Evolutionary conservation across 306 rosid genomes (phyloP).

Genomic region (Boehmeria nivea): DNA sequence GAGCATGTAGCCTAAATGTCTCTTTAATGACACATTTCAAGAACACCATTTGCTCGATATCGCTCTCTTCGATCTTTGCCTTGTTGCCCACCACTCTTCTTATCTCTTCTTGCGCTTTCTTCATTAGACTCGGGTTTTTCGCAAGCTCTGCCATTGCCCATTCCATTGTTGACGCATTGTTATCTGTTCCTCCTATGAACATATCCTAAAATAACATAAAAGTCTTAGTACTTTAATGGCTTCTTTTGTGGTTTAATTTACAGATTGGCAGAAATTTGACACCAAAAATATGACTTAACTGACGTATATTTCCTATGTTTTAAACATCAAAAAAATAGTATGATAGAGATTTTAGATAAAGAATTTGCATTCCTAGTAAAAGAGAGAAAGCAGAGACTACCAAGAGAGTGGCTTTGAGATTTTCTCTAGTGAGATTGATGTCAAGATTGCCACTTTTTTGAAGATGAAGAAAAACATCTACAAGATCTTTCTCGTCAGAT

Average conservation of each 20-base stretch:
- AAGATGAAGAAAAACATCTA: constrained; percentile 31
- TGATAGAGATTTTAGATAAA: too few species aligned
- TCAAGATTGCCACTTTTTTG: constrained; percentile 12
- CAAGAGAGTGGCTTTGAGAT: constrained; percentile 22
- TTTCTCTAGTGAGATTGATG: constrained; percentile 11
- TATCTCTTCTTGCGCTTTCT: constrained; percentile 19
- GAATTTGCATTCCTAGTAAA: too few species aligned
- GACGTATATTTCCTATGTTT: too few species aligned
- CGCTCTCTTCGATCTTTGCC: background rate
- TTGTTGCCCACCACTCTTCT: constrained; percentile 16
- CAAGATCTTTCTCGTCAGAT: constrained; percentile 17
- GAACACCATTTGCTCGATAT: constrained; percentile 10
- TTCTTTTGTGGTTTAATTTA: too few species aligned
- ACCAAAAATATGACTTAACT: too few species aligned
- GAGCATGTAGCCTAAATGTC: constrained; percentile 6
- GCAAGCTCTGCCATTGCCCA: constrained; percentile 33
- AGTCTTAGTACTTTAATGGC: background rate
- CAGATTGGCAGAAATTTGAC: too few species aligned
- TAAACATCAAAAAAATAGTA: too few species aligned
- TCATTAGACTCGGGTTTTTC: constrained; percentile 21
- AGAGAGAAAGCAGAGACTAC: constrained; percentile 2
- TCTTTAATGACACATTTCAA: constrained; percentile 14
- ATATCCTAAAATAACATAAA: constrained; percentile 18
- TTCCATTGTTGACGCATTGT: constrained; percentile 9
- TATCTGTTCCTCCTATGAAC: constrained; percentile 28